Conservation (phyloP, 352 stramenopile species). For the Pythium sp. region DNA sequence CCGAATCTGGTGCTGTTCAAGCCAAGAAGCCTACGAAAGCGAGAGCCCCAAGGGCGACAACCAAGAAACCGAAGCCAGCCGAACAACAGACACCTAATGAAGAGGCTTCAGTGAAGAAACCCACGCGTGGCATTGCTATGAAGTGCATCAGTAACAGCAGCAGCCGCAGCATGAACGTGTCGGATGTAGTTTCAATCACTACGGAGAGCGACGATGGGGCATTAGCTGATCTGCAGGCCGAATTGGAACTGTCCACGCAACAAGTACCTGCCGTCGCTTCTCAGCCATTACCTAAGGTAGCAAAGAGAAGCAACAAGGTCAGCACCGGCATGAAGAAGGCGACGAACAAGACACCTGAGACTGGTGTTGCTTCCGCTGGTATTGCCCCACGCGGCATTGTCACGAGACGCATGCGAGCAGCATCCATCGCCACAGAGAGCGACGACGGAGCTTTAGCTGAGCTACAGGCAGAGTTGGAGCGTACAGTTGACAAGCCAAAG, state of each 20-base stretch:
- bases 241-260: slow-evolving; percentile 17
- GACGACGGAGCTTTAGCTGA: slow-evolving; percentile 1
- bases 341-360: not conserved
- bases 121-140: not conserved
- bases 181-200: slow-evolving; percentile 19
- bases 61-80: not conserved
- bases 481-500: not conserved
- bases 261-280: slow-evolving; percentile 6
- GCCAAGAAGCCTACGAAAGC: not conserved
- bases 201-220: slow-evolving; percentile 28
- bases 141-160: not conserved
- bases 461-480: slow-evolving; percentile 14
- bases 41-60: not conserved
- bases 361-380: not conserved
- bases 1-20: slow-evolving; percentile 3
- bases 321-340: not conserved
- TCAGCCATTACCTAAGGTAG: not conserved
- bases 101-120: not conserved
- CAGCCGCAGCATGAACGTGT: not conserved
- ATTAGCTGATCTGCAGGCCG: slow-evolving; percentile 30
- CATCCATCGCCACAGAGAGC: slow-evolving; percentile 8
- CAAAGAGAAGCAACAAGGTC: not conserved
- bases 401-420: slow-evolving; percentile 8
- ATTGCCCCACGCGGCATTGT: slow-evolving; percentile 7
- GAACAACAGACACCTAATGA: not conserved